Evolutionary conservation across 352 stramenopile genomes (phyloP).

Genomic region (Phytophthora parvispora): DNA sequence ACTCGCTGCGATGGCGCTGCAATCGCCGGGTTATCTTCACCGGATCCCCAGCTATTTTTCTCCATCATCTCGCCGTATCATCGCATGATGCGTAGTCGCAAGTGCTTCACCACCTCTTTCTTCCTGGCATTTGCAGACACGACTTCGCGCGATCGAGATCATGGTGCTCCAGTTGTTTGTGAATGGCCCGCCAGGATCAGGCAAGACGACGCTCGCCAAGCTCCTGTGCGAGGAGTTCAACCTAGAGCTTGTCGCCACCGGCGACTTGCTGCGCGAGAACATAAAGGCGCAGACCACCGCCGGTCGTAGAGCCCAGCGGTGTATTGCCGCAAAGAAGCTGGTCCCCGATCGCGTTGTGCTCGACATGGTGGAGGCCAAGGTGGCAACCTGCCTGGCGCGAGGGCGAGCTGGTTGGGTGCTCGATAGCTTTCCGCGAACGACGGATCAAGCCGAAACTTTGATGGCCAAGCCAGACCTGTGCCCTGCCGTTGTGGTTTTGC

Average conservation of each 20-base stretch:
- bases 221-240: conserved; percentile 65
- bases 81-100: conserved; percentile 7
- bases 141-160: background rate
- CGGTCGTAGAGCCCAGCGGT: conserved; percentile 69
- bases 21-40: conserved; percentile 13
- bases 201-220: conserved; percentile 79
- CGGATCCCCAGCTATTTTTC: conserved; percentile 10
- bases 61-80: conserved; percentile 2
- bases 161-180: conserved; percentile 80
- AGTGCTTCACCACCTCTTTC: conserved; percentile 1
- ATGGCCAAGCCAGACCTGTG: conserved; percentile 53
- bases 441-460: conserved; percentile 61
- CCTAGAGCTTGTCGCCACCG: conserved; percentile 71
- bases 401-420: conserved; percentile 67
- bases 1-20: too few relatives aligned
- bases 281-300: conserved; percentile 66
- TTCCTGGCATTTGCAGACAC: conserved; percentile 1
- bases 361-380: conserved; percentile 80
- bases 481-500: conserved; percentile 61
- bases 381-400: conserved; percentile 41
- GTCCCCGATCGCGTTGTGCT: conserved; percentile 81
- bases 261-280: conserved; percentile 78
- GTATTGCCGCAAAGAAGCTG: conserved; percentile 70
- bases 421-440: conserved; percentile 79
- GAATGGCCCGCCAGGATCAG: conserved; percentile 69